A percentile compares a stretch with the other conserved stretches of the same genome.
phyloP scores from a whole-genome alignment of 805 yeast genomes.

The Barnettozyma californica region DNA sequence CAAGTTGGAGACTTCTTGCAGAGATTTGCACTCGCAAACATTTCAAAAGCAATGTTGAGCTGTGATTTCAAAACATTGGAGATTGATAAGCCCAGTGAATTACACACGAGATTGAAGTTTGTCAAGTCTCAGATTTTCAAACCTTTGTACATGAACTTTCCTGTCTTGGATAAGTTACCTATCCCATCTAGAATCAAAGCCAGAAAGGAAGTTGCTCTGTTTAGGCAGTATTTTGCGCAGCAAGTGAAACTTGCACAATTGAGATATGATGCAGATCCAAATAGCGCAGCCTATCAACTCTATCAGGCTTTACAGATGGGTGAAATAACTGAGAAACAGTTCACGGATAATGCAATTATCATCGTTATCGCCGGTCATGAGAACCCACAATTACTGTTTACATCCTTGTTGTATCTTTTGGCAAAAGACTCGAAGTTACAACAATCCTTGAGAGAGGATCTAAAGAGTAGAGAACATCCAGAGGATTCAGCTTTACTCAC shows the following conservation, averaged over 20 bases:
- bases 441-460: slow-evolving; percentile 24
- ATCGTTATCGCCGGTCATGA: slow-evolving; percentile 60
- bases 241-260: slow-evolving; percentile 30
- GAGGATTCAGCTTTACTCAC: slow-evolving; percentile 26
- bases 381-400: slow-evolving; percentile 49
- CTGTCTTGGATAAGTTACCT: slow-evolving; percentile 45
- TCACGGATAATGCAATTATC: slow-evolving; percentile 49
- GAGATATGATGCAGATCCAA: slow-evolving; percentile 17
- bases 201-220: slow-evolving; percentile 35
- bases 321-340: slow-evolving; percentile 38
- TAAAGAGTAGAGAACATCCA: slow-evolving; percentile 6
- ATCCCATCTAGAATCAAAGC: slow-evolving; percentile 43
- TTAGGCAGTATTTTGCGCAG: slow-evolving; percentile 33
- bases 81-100: slow-evolving; percentile 22
- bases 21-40: slow-evolving; percentile 41
- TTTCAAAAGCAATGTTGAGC: slow-evolving; percentile 46
- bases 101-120: slow-evolving; percentile 36
- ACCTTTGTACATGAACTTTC: slow-evolving; percentile 50
- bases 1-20: slow-evolving; percentile 40
- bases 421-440: slow-evolving; percentile 39
- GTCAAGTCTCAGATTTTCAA: slow-evolving; percentile 50
- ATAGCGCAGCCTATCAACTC: slow-evolving; percentile 37
- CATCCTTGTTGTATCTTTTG: slow-evolving; percentile 41
- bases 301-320: slow-evolving; percentile 35
- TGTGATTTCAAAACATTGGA: slow-evolving; percentile 39